Evolutionary conservation across 805 yeast species (phyloP).

Genomic region (Kodamaea sagamina): DNA sequence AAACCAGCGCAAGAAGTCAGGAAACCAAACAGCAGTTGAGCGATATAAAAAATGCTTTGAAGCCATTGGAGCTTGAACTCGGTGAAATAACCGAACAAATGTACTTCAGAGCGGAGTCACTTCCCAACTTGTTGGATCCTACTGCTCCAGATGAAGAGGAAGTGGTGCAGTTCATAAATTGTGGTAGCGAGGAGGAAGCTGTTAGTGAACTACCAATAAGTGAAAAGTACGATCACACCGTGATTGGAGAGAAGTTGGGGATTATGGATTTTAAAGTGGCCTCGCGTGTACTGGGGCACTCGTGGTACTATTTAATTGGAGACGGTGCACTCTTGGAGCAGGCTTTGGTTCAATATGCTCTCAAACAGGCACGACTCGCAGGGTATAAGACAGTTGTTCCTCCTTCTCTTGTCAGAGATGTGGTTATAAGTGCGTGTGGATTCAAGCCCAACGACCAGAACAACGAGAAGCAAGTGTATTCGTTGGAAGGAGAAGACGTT

Average conservation of each 20-base stretch:
- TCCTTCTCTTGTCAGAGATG: constrained; percentile 81
- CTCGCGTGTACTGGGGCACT: constrained; percentile 73
- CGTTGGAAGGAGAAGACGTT: constrained; percentile 51
- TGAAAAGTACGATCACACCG: constrained; percentile 56
- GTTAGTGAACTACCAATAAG: constrained; percentile 17
- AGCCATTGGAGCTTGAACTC: constrained; percentile 27
- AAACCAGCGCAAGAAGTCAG: constrained; percentile 13
- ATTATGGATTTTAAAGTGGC: constrained; percentile 74
- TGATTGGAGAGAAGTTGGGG: constrained; percentile 65
- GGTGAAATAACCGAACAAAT: constrained; percentile 38
- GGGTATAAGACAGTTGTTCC: constrained; percentile 78
- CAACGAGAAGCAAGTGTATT: constrained; percentile 82
- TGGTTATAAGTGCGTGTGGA: constrained; percentile 85
- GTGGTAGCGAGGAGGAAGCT: constrained; percentile 34
- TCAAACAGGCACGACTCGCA: constrained; percentile 59
- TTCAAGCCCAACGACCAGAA: constrained; percentile 90
- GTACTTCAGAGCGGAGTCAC: constrained; percentile 41
- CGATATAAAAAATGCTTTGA: constrained; percentile 28
- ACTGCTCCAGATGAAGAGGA: constrained; percentile 46
- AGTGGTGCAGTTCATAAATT: constrained; percentile 56
- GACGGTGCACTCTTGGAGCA: constrained; percentile 89
- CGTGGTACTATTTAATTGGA: constrained; percentile 83
- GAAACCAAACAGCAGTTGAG: constrained; percentile 22
- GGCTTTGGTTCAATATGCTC: constrained; percentile 80
- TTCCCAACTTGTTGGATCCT: constrained; percentile 65